Evolutionary conservation across 169 alveolate species (phyloP).

Genomic region (Eimeria sp.): DNA sequence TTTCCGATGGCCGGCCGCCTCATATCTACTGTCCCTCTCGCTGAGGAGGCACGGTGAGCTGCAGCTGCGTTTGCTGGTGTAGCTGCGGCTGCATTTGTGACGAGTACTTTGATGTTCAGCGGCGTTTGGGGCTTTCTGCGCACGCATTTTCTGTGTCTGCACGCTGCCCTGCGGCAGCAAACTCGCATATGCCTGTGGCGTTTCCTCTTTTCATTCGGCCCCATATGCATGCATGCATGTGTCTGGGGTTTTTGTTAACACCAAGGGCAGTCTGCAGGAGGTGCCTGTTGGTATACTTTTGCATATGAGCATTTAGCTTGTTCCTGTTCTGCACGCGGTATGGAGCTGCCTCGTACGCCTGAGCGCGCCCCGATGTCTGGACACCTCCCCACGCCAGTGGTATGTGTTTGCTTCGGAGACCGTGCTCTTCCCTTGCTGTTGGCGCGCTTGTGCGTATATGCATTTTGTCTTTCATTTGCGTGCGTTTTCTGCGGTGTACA

Average conservation of each 20-base stretch:
- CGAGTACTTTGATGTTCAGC: background rate
- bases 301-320: background rate
- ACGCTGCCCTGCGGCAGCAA: background rate
- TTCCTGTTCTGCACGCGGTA: background rate
- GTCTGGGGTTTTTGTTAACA: background rate
- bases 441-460: background rate
- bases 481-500: background rate
- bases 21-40: constrained; percentile 45
- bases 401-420: background rate
- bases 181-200: background rate
- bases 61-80: background rate
- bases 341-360: background rate
- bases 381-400: background rate
- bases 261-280: background rate
- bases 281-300: background rate
- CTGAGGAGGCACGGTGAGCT: constrained; percentile 66
- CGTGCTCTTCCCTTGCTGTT: background rate
- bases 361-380: background rate
- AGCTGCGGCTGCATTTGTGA: constrained; percentile 15
- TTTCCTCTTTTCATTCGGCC: background rate
- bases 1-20: constrained; percentile 46
- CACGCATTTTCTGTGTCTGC: background rate
- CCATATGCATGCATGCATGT: constrained; percentile 12
- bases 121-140: background rate
- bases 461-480: background rate